A percentile compares a stretch with the other conserved stretches of the same genome.
Conservation (phyloP, 108 stramenopile species). For the Asterionellopsis glacialis region DNA sequence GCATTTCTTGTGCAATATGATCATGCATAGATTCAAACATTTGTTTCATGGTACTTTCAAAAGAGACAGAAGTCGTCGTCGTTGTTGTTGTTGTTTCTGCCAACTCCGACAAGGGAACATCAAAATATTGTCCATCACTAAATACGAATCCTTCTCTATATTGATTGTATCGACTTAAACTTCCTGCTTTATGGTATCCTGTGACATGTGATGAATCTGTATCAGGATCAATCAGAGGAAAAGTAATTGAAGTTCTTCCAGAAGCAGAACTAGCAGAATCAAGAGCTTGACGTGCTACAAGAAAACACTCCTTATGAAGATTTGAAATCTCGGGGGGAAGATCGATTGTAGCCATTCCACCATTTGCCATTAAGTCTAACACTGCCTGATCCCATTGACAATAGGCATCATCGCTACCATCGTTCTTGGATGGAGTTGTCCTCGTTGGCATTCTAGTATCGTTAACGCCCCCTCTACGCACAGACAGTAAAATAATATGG, state of each 20-base stretch:
- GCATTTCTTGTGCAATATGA: conserved; percentile 38
- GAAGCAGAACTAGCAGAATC: background rate
- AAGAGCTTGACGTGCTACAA: background rate
- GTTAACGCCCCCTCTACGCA: no score
- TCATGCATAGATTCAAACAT: conserved; percentile 40
- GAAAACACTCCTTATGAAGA: conserved; percentile 4
- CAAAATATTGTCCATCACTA: conserved; percentile 45
- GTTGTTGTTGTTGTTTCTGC: conserved; percentile 3
- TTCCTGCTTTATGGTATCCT: conserved; percentile 63
- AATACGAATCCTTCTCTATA: conserved; percentile 78
- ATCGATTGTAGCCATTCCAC: conserved; percentile 6
- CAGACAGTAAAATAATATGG: no score
- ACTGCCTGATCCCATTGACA: background rate
- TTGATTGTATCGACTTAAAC: conserved; percentile 61
- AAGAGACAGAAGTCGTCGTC: background rate
- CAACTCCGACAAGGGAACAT: background rate
- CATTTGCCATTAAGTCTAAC: background rate
- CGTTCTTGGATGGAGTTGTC: no score
- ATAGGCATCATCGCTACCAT: no score
- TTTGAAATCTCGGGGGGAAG: background rate
- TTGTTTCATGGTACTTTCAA: conserved; percentile 9
- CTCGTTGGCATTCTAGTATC: no score
- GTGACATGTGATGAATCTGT: conserved; percentile 67
- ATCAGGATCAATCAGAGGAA: conserved; percentile 25
- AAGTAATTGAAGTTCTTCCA: background rate